Conservation (phyloP, 2,329 filamentous ascomycete genomes). For the Pseudocercospora eumusae region DNA sequence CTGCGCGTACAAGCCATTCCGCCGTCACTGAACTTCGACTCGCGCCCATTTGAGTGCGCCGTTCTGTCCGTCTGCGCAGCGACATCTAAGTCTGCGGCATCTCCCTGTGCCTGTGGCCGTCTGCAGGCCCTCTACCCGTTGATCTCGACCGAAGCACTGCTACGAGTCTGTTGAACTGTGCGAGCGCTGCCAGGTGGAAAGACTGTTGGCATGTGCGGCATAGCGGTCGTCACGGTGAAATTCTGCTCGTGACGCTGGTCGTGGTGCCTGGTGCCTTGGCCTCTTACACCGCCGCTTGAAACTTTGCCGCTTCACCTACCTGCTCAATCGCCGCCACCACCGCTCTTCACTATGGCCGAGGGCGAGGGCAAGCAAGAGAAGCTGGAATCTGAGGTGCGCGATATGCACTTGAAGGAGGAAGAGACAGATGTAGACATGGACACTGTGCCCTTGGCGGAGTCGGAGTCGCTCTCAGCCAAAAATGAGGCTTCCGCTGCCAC, state of each 20-base stretch:
- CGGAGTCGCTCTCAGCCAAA: conserved; percentile 21
- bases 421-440: conserved; percentile 36
- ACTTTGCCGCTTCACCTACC: conserved; percentile 33
- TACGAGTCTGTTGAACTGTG: background rate
- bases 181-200: background rate
- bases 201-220: conserved; percentile 26
- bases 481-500: conserved; percentile 30
- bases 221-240: background rate
- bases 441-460: conserved; percentile 24
- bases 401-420: conserved; percentile 51
- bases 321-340: conserved; percentile 25
- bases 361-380: conserved; percentile 40
- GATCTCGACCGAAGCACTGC: conserved; percentile 4
- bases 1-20: background rate
- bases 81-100: conserved; percentile 11
- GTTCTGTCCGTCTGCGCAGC: background rate
- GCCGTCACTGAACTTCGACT: background rate
- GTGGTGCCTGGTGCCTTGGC: conserved; percentile 6
- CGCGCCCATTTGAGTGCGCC: background rate
- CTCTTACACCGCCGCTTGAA: conserved; percentile 15
- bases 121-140: conserved; percentile 14
- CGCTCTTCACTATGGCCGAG: conserved; percentile 43
- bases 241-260: conserved; percentile 21
- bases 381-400: conserved; percentile 48
- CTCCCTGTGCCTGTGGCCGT: conserved; percentile 4